Conservation (phyloP, 306 rosid genomes). For the Glycine latifolia region DNA sequence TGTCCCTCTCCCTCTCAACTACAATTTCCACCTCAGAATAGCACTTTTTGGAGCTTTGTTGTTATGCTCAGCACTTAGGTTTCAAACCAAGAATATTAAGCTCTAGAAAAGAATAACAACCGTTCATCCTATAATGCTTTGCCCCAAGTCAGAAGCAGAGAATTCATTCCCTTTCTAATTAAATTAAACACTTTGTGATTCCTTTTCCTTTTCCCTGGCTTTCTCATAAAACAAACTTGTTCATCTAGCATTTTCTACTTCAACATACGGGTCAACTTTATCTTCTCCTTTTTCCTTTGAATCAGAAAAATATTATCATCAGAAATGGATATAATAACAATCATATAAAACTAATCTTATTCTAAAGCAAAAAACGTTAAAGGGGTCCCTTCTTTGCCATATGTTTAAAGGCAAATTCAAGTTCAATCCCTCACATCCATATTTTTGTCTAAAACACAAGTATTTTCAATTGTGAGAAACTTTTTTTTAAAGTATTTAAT, state of each 20-base stretch:
- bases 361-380: slow-evolving; percentile 13
- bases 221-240: slow-evolving; percentile 30
- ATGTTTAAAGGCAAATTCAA: slow-evolving; percentile 16
- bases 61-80: slow-evolving; percentile 40
- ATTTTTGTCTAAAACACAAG: not conserved
- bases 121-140: slow-evolving; percentile 52
- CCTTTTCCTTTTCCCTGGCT: slow-evolving; percentile 34
- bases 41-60: slow-evolving; percentile 46
- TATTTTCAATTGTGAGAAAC: no score
- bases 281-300: not conserved
- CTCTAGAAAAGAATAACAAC: slow-evolving; percentile 43
- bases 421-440: not conserved
- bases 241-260: slow-evolving; percentile 36
- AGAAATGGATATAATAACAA: slow-evolving; percentile 5
- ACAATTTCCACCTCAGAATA: slow-evolving; percentile 49
- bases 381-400: slow-evolving; percentile 10
- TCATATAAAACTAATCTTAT: not conserved
- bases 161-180: slow-evolving; percentile 54
- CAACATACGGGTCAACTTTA: slow-evolving; percentile 31
- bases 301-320: not conserved
- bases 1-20: slow-evolving; percentile 46
- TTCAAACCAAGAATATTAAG: slow-evolving; percentile 47
- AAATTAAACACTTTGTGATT: slow-evolving; percentile 28
- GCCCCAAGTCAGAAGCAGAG: slow-evolving; percentile 53
- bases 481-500: no score